Conservation (phyloP, 73 alveolate genomes). For the Blepharisma japonicum region DNA sequence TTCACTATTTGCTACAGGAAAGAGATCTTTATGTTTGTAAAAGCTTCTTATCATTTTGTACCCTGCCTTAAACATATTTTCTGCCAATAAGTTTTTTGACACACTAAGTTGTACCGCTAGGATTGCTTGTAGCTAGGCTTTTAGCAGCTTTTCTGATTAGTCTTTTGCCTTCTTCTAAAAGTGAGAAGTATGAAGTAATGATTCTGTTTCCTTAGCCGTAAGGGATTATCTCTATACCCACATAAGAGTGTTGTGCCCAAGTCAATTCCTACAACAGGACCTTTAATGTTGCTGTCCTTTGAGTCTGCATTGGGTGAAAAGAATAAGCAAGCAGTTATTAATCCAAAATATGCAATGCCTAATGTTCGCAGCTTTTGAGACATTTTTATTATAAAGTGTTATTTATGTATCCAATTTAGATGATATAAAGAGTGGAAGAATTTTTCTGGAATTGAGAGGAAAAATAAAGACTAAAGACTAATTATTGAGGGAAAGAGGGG, state of each 20-base stretch:
- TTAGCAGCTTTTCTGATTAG: constrained; percentile 94
- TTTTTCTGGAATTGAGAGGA: too few relatives aligned
- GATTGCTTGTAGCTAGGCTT: constrained; percentile 76
- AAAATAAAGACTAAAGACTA: too few relatives aligned
- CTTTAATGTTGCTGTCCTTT: constrained; percentile 52
- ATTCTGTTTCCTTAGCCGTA: constrained; percentile 80
- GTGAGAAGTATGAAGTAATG: constrained; percentile 93
- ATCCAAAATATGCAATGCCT: not conserved
- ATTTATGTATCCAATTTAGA: not conserved
- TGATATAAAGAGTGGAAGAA: too few relatives aligned
- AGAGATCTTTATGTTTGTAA: constrained; percentile 29
- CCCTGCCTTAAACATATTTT: constrained; percentile 26
- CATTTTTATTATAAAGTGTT: constrained; percentile 27
- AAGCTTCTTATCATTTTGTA: constrained; percentile 83
- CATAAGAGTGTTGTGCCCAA: constrained; percentile 96
- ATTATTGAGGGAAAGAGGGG: too few relatives aligned
- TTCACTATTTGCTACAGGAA: not conserved
- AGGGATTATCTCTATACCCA: constrained; percentile 91
- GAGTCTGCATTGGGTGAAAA: constrained; percentile 19
- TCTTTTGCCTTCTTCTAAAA: constrained; percentile 78
- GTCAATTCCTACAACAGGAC: constrained; percentile 96
- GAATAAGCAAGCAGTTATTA: not conserved
- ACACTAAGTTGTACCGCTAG: constrained; percentile 75
- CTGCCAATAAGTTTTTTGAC: constrained; percentile 82
- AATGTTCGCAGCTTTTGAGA: not conserved